Percentiles rank a stretch among this genome's conserved stretches.
Conservation (phyloP, 2,329 filamentous ascomycete species). For the Coleophoma cylindrospora region DNA sequence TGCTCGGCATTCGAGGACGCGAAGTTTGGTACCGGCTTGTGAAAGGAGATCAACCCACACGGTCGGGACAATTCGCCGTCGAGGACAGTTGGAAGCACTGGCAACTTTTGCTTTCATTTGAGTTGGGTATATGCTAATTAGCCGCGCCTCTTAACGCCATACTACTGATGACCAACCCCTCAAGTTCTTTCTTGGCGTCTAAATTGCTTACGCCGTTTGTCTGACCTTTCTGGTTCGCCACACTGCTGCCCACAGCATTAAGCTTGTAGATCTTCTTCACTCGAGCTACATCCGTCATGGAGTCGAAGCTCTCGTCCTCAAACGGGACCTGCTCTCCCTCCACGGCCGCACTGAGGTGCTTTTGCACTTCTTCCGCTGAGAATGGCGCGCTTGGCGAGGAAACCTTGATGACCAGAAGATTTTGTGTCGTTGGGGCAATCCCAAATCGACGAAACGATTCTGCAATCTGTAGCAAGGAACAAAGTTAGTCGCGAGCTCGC, state of each 20-base stretch:
- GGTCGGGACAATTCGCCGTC: too few relatives aligned
- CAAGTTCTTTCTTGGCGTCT: constrained; percentile 49
- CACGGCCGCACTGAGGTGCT: constrained; percentile 58
- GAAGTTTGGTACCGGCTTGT: too few relatives aligned
- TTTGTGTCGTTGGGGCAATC: constrained; percentile 62
- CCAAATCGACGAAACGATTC: constrained; percentile 90
- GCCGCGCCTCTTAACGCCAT: constrained; percentile 68
- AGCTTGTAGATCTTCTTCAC: constrained; percentile 87
- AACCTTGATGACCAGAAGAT: constrained; percentile 80
- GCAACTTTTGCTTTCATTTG: neutral
- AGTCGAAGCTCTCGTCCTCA: constrained; percentile 56
- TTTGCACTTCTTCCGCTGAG: constrained; percentile 41
- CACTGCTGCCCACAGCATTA: constrained; percentile 36
- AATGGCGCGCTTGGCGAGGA: constrained; percentile 44
- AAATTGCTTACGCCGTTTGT: constrained; percentile 27
- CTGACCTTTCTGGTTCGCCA: constrained; percentile 10
- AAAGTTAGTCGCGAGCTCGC: neutral
- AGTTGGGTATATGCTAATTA: constrained; percentile 12
- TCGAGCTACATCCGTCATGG: constrained; percentile 58
- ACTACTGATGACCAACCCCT: constrained; percentile 64
- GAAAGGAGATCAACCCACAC: too few relatives aligned
- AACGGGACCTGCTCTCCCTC: constrained; percentile 55
- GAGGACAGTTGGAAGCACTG: too few relatives aligned
- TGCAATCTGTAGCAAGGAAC: constrained; percentile 58
- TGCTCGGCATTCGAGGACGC: too few relatives aligned